Evolutionary conservation across 352 stramenopile genomes (phyloP), one percentile per base, ranked within the genome.

Genomic region (Phytopythium aichiense): DNA sequence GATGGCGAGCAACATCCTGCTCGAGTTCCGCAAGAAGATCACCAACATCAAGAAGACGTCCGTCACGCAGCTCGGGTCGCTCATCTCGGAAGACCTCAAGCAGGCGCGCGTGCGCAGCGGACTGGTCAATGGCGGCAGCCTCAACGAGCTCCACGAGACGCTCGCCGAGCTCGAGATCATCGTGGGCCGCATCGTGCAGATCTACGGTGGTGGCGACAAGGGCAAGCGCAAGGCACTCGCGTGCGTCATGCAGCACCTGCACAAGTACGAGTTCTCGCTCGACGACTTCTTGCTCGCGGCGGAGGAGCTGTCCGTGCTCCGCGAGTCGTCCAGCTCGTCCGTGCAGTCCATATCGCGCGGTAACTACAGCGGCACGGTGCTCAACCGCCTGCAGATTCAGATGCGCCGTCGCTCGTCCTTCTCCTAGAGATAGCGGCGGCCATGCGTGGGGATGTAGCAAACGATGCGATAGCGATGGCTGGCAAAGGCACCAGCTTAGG

Each of bases 191-290:
- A 82, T 94, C 45, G 82, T 90, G 1, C 43, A 69, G 16, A 89
- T 88, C 59, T 92, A 85, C 61, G 84, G 84, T 3, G 82, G 79
- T 2, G 84, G 76, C 1, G 80, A 89, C 53, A 84, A 85, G 48
- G 81, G 76, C 52, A 91, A 91, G 58, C 79, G 79, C 38, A 89
- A 91, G 61, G 81, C 84, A 0, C 67, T 93, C 15, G 62, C 72
- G 6, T 88, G 81, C 48, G 78, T 93, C 22, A 85, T 94, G 63
- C 81, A 90, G 71, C 74, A 91, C 49, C 54, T 94, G 56, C 80
- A 81, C 64, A 94, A 92, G 63, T 94, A 85, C 64, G 79, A 94
- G 60, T 94, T 94, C 60, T 91, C 82, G 35, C 69, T 89, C 30
- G 78, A 89, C 58, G 82, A 91, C 53, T 89, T 88, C 37, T 54